phyloP scores from a whole-genome alignment of 2,329 filamentous ascomycete species.

The Elsinoe fawcettii region DNA sequence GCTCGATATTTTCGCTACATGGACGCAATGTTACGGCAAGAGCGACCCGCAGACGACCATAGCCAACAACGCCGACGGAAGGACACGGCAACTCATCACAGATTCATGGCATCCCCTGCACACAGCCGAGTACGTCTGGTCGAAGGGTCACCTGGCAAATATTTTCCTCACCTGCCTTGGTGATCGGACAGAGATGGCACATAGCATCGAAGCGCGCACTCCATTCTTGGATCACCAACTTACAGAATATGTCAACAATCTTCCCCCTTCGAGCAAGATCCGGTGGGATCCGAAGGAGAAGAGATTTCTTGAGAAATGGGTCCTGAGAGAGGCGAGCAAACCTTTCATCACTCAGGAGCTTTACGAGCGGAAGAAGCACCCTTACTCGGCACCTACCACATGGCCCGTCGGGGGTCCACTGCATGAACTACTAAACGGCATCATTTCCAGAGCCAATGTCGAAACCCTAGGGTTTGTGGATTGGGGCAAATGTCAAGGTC shows the following conservation, averaged over 20 bases:
- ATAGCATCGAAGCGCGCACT: slow-evolving; percentile 35
- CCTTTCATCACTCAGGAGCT: slow-evolving; percentile 47
- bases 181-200: slow-evolving; percentile 41
- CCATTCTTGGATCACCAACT: slow-evolving; percentile 36
- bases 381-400: slow-evolving; percentile 40
- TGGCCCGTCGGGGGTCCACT: slow-evolving; percentile 40
- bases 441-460: slow-evolving; percentile 26
- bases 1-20: slow-evolving; percentile 31
- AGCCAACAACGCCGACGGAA: slow-evolving; percentile 28
- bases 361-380: slow-evolving; percentile 43
- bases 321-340: slow-evolving; percentile 43
- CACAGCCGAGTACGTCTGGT: slow-evolving; percentile 33
- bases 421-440: slow-evolving; percentile 28
- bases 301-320: slow-evolving; percentile 40
- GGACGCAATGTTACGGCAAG: slow-evolving; percentile 26
- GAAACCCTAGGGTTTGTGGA: slow-evolving; percentile 26
- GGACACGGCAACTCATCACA: slow-evolving; percentile 25
- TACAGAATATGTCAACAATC: slow-evolving; percentile 33
- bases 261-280: slow-evolving; percentile 34
- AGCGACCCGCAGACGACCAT: slow-evolving; percentile 30
- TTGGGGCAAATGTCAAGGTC: slow-evolving; percentile 22
- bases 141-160: slow-evolving; percentile 32
- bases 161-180: slow-evolving; percentile 37
- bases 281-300: slow-evolving; percentile 24
- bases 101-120: slow-evolving; percentile 37